These are phyloP conservation scores for Ascochyta rabiei DNA, from an alignment of 2,329 filamentous ascomycete genomes.

Conservation along the genomic window DNA sequence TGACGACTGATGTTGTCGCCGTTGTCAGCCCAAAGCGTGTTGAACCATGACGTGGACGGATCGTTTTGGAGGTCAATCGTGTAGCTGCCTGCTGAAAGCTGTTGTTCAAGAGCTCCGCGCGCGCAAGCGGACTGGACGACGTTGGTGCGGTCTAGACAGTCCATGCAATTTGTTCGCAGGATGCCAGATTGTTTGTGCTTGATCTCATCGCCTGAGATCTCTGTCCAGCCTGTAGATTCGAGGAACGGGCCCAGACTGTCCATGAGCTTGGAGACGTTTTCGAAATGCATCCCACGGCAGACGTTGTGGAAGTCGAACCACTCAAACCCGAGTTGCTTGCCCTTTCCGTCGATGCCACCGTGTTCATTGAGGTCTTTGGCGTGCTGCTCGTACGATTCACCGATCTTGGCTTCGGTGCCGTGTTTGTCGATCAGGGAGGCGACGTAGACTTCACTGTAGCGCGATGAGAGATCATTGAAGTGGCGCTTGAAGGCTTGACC, in stretches of 20 bases:
- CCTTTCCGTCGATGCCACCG: constrained; percentile 57
- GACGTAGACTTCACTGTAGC: constrained; percentile 78
- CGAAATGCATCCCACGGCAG: constrained; percentile 96
- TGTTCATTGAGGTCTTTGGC: constrained; percentile 69
- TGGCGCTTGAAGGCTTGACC: constrained; percentile 78
- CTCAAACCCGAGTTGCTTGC: constrained; percentile 69
- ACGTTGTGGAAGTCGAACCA: constrained; percentile 98
- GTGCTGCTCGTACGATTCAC: constrained; percentile 75
- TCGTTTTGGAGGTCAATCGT: constrained; percentile 77
- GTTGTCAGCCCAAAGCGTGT: constrained; percentile 96
- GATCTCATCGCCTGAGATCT: constrained; percentile 55
- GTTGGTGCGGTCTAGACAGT: constrained; percentile 94
- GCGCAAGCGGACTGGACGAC: constrained; percentile 93
- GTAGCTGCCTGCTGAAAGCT: constrained; percentile 77
- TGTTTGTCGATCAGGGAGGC: constrained; percentile 90
- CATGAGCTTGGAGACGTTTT: constrained; percentile 85
- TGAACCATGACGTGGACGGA: constrained; percentile 89
- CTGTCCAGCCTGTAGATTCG: constrained; percentile 73
- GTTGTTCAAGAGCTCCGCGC: constrained; percentile 78
- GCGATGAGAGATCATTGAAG: constrained; percentile 70
- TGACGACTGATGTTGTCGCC: constrained; percentile 95
- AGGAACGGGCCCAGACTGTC: constrained; percentile 71
- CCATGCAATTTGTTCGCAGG: constrained; percentile 97
- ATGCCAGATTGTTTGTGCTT: constrained; percentile 70
- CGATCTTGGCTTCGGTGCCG: constrained; percentile 79